Evolutionary conservation across 2,329 filamentous ascomycete species (phyloP), one percentile per base, ranked within the genome.

Genomic region (Exophiala mesophila): DNA sequence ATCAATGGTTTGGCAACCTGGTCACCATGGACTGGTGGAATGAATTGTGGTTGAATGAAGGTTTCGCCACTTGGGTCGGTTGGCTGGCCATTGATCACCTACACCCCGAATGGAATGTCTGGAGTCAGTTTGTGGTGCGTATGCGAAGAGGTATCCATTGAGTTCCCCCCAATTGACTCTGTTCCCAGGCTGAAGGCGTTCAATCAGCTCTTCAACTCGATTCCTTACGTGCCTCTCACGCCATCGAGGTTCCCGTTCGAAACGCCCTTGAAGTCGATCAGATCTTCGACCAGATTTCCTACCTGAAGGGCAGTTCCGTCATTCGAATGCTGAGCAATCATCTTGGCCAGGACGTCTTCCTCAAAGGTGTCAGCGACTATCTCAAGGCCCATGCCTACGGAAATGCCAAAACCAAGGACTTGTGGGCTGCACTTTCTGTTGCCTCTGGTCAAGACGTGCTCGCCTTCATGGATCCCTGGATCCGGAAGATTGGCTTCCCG

Each of bases 41-140:
- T 60, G 85, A 94, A 68, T 76, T 92, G 29, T 95, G 88, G 88
- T 76, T 94, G 39, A 94, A 94, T 59, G 90, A 97, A 66, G 89
- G 89, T 9, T 98, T 98, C 61, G 92, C 92, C 30, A 98, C 92
- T 3, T 97, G 90, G 90, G 90, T 96, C 31, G 92, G 90, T 39
- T 98, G 90, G 90, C 77, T 89, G 48, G 89, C 88, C 7, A 80
- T 89, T 45, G 87, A 97, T 61, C 78, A 94, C 61, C 79, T 97
- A 41, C 87, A 97, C 65, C 92, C 92, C 5, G 90, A 96, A 55
- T 97, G 92, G 90, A 83, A 97, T 57, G 85, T 97, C 21, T 98
- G 92, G 92, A 83, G 86, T 45, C 89, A 96, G 68, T 98, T 96
- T 68, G 87, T 97, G 58, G 77, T 80, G 74, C 72, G 76, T 70